phyloP scores from a whole-genome alignment of 2,329 filamentous ascomycete species.

The Ascochyta viciae-villosae region DNA sequence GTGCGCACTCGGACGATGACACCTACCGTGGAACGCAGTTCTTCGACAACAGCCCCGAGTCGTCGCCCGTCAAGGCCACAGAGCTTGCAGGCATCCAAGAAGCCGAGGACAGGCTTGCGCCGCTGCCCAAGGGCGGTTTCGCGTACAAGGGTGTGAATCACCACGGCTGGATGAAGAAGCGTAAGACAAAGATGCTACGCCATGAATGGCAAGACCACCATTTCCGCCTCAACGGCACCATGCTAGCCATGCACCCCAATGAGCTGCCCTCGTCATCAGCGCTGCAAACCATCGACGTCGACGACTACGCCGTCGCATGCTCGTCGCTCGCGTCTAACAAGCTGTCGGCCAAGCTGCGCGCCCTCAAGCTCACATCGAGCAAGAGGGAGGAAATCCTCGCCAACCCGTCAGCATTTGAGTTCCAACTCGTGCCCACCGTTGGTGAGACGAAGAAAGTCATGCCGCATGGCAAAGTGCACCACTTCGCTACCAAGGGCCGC shows the following conservation, averaged over 20 bases:
- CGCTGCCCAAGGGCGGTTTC: constrained; percentile 47
- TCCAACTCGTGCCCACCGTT: constrained; percentile 77
- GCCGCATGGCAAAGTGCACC: constrained; percentile 77
- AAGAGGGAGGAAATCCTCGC: constrained; percentile 64
- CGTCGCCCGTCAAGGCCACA: constrained; percentile 42
- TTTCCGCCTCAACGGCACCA: constrained; percentile 75
- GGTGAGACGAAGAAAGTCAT: constrained; percentile 47
- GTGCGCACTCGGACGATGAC: constrained; percentile 43
- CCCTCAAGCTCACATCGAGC: constrained; percentile 64
- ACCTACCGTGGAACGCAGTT: constrained; percentile 45
- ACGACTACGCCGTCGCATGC: constrained; percentile 88
- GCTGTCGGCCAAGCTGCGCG: constrained; percentile 85
- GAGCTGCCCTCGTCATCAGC: constrained; percentile 65
- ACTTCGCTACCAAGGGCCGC: constrained; percentile 86
- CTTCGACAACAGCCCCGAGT: constrained; percentile 41
- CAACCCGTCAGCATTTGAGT: constrained; percentile 71
- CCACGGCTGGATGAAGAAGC: constrained; percentile 92
- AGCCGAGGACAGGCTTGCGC: constrained; percentile 32
- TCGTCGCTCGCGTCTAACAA: constrained; percentile 80
- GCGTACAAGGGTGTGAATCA: constrained; percentile 66
- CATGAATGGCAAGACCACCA: constrained; percentile 95
- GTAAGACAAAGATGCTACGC: constrained; percentile 84
- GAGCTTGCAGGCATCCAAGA: constrained; percentile 33
- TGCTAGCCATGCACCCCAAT: constrained; percentile 71
- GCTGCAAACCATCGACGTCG: constrained; percentile 82